Conservation (phyloP, 495 filamentous ascomycete genomes). For the Podospora pseudocomata region DNA sequence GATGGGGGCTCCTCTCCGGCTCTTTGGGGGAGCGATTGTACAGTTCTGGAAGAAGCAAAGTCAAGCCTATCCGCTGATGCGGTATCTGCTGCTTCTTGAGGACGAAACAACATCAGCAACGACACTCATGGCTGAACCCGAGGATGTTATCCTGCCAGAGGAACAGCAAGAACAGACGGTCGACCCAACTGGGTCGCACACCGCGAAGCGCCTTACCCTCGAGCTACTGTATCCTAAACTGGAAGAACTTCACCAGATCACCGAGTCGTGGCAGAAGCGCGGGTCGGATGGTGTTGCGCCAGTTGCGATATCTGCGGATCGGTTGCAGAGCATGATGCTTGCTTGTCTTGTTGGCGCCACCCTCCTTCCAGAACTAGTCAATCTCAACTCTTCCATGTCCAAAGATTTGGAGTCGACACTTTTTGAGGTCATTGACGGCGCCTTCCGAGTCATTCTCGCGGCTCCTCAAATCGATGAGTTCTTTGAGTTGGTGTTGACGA, state of each 20-base stretch:
- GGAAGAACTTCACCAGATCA: slow-evolving; percentile 38
- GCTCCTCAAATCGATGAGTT: slow-evolving; percentile 36
- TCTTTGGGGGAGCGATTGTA: slow-evolving; percentile 38
- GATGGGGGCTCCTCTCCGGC: slow-evolving; percentile 27
- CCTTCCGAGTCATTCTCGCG: slow-evolving; percentile 32
- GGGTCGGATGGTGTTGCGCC: slow-evolving; percentile 37
- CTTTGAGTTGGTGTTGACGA: slow-evolving; percentile 35
- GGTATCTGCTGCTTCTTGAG: slow-evolving; percentile 43
- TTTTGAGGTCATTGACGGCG: slow-evolving; percentile 31
- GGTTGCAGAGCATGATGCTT: slow-evolving; percentile 45
- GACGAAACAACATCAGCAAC: slow-evolving; percentile 12
- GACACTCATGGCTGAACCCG: background rate
- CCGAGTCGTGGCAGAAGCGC: slow-evolving; percentile 43
- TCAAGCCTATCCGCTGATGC: slow-evolving; percentile 27
- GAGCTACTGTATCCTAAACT: slow-evolving; percentile 49
- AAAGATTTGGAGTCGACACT: slow-evolving; percentile 39
- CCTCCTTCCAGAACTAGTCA: slow-evolving; percentile 42
- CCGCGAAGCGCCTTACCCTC: slow-evolving; percentile 44
- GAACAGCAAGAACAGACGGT: slow-evolving; percentile 15
- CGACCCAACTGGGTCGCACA: slow-evolving; percentile 39
- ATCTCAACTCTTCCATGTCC: slow-evolving; percentile 38
- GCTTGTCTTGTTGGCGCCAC: slow-evolving; percentile 42
- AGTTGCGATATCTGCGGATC: slow-evolving; percentile 37
- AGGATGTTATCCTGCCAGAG: slow-evolving; percentile 4
- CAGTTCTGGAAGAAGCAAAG: slow-evolving; percentile 33